phyloP scores from a whole-genome alignment of 2,329 filamentous ascomycete species.

The Chaetomium olivaceum region DNA sequence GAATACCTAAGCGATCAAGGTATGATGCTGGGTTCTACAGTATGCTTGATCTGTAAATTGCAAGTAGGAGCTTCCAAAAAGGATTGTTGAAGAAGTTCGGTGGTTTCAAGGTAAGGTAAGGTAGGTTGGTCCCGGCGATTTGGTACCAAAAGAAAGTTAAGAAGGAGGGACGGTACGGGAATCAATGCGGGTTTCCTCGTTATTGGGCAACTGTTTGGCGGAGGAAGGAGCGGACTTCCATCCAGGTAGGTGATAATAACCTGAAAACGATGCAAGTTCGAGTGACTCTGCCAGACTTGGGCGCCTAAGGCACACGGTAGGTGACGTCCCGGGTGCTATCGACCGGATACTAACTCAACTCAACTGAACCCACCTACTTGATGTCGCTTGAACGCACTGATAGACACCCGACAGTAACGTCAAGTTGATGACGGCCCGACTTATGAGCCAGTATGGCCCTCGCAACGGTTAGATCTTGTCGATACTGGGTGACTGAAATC shows the following conservation, averaged over 20 bases:
- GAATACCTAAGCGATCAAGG: not conserved
- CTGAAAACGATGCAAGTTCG: not conserved
- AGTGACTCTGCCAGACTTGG: not conserved
- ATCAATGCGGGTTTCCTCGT: not conserved
- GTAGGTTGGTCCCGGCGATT: not conserved
- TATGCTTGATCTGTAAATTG: not conserved
- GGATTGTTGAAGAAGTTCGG: not conserved
- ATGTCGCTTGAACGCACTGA: not conserved
- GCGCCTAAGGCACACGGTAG: not conserved
- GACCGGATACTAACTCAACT: not conserved
- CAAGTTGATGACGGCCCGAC: too few relatives aligned
- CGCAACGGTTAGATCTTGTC: not conserved
- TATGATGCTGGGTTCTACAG: not conserved
- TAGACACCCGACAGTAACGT: not conserved
- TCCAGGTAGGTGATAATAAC: too few relatives aligned
- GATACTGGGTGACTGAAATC: not conserved
- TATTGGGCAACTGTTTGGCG: not conserved
- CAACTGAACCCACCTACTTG: not conserved
- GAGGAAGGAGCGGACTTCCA: not conserved
- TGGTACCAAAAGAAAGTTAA: not conserved
- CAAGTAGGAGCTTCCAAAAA: not conserved
- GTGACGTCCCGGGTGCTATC: not conserved
- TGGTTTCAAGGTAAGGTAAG: not conserved
- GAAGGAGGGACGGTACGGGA: not conserved
- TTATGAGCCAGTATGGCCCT: not conserved